A percentile compares a stretch with the other conserved stretches of the same genome.
phyloP scores from a whole-genome alignment of 768 basidiomycete species.

The Pleurotus djamor region DNA sequence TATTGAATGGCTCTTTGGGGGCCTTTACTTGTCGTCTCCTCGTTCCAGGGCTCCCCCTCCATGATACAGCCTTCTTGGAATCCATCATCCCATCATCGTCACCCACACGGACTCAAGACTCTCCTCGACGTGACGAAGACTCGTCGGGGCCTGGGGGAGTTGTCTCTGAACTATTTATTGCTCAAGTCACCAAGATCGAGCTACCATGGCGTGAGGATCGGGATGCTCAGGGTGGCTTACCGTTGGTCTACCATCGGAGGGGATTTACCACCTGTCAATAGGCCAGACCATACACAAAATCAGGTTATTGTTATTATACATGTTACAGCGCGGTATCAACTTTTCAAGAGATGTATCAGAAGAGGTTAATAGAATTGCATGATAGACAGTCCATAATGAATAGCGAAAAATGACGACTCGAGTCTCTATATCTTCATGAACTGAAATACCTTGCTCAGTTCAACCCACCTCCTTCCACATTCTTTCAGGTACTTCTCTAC shows the following conservation, averaged over 20 bases:
- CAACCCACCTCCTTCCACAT: slow-evolving; percentile 90
- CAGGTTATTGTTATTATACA: neutral
- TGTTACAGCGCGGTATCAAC: too few relatives aligned
- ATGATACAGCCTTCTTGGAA: slow-evolving; percentile 33
- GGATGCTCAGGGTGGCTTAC: slow-evolving; percentile 28
- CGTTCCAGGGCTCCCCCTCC: slow-evolving; percentile 55
- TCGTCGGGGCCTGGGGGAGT: slow-evolving; percentile 18
- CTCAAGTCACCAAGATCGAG: slow-evolving; percentile 66
- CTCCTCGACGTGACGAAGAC: neutral
- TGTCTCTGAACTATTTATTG: slow-evolving; percentile 77
- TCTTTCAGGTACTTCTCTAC: slow-evolving; percentile 82
- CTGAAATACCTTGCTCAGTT: slow-evolving; percentile 76
- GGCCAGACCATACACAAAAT: neutral
- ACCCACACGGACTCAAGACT: slow-evolving; percentile 5
- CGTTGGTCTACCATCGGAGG: slow-evolving; percentile 64
- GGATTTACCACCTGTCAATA: slow-evolving; percentile 49
- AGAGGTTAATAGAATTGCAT: neutral
- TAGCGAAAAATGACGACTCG: neutral
- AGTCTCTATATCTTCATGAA: slow-evolving; percentile 66
- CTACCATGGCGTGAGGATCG: slow-evolving; percentile 20
- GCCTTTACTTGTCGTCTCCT: slow-evolving; percentile 73
- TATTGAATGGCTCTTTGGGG: slow-evolving; percentile 62
- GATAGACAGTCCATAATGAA: neutral
- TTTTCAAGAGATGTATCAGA: too few relatives aligned
- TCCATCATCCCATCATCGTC: neutral